These are phyloP conservation scores for Lithospermum erythrorhizon DNA, from an alignment of 257 asterid genomes.

Conservation along the genomic window DNA sequence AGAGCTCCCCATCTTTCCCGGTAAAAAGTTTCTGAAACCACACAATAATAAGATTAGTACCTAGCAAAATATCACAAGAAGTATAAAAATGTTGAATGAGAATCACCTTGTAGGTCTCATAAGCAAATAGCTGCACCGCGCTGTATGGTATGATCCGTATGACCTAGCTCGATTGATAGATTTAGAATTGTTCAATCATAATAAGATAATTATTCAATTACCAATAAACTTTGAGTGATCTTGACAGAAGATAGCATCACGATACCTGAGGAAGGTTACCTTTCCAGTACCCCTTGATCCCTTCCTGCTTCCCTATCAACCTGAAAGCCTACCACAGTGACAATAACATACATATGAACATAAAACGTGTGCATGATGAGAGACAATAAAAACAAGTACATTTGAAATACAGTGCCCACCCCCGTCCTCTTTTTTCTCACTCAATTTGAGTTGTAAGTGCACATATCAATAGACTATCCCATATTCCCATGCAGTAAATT, in stretches of 20 bases:
- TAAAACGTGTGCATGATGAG: neutral
- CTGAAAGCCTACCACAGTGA: conserved; percentile 50
- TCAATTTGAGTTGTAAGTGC: neutral
- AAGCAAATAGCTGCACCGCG: conserved; percentile 88
- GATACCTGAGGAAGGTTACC: conserved; percentile 94
- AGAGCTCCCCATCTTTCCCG: conserved; percentile 68
- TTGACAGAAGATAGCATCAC: conserved; percentile 8
- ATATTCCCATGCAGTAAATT: neutral
- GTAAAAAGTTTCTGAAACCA: conserved; percentile 50
- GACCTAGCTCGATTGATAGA: conserved; percentile 39
- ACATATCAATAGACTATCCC: neutral
- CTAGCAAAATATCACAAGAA: neutral
- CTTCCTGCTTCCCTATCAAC: conserved; percentile 74
- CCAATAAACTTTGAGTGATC: neutral
- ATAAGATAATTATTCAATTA: neutral
- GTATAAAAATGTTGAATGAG: conserved; percentile 1
- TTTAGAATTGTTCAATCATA: neutral
- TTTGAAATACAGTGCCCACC: neutral
- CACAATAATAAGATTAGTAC: conserved; percentile 1
- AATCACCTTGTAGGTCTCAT: conserved; percentile 90
- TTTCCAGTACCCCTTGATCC: conserved; percentile 95
- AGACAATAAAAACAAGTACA: neutral
- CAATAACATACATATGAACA: neutral
- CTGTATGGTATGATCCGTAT: conserved; percentile 89
- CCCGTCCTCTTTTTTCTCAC: neutral